Evolutionary conservation across 2,329 filamentous ascomycete genomes (phyloP).

Genomic region (Cytospora piceicola): DNA sequence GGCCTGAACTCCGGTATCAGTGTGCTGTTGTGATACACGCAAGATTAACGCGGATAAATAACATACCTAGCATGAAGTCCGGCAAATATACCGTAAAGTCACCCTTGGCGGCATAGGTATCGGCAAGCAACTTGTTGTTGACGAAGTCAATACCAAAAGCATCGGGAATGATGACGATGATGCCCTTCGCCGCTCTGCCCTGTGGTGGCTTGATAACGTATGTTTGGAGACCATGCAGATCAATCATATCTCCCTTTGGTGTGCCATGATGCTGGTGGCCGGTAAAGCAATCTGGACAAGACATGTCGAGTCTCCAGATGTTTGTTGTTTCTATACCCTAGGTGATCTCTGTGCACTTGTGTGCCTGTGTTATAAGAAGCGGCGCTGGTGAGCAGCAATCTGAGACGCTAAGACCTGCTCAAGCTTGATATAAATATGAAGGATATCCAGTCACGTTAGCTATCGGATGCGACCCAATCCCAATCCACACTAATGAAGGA

Average conservation of each 20-base stretch:
- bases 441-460: background rate
- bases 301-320: constrained; percentile 35
- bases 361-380: too few relatives aligned
- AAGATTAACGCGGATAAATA: background rate
- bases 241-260: constrained; percentile 49
- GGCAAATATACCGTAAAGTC: constrained; percentile 57
- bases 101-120: constrained; percentile 56
- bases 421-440: background rate
- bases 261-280: constrained; percentile 50
- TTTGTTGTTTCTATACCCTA: background rate
- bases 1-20: constrained; percentile 32
- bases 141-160: constrained; percentile 59
- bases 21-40: background rate
- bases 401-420: too few relatives aligned
- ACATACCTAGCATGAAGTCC: constrained; percentile 54
- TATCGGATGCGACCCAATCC: background rate
- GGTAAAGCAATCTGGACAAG: constrained; percentile 50
- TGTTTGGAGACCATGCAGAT: constrained; percentile 51
- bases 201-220: constrained; percentile 49
- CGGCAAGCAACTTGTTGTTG: constrained; percentile 57
- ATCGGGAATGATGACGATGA: constrained; percentile 59
- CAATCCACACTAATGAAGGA: background rate
- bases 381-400: background rate
- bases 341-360: background rate
- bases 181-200: constrained; percentile 45